Base-by-base conservation (phyloP, 2,329 filamentous ascomycete species). In the Fusarium setosum region DNA sequence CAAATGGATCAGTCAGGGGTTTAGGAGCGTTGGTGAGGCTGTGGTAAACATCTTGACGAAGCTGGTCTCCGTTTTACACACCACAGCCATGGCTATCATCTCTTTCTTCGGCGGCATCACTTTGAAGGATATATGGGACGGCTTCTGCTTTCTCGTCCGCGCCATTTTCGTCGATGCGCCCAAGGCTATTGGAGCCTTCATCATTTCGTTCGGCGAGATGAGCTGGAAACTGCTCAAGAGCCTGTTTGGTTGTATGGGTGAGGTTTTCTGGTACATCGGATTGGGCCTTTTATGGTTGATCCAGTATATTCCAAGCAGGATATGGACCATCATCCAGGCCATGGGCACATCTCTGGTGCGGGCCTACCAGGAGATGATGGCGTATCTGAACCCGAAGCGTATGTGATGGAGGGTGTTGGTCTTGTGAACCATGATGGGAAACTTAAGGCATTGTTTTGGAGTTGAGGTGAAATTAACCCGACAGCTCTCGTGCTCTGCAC, bases 121-220 rank as follows among this genome's bases (percentile, higher is more conserved):
- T 5, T 60, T 79, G n/a, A 63, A 61, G n/a, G 80, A 83, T 53
- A 70, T 83, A 4, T 74, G 73, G 70, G 68, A 79, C 49, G 79
- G 78, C 18, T 61, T 81, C 26, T 61, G 65, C 35, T 62, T 69
- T 10, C 70, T 78, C 0, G n/a, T 70, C 5, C 48, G 61, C 5
- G 71, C 75, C n/a, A 44, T 79, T 10, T 78, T 80, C n/a, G 56
- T 78, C 4, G 69, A 68, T 2, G 60, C 73, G 7, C 75, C 77
- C 0, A 65, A 68, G 24, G 66, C 69, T 2, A n/a, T 78, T 1
- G 73, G 63, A 50, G 59, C 32, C 5, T 75, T 71, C 11, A 32
- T 77, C 15, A 7, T 31, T 15, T 62, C 54, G 0, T 63, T 75
- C 11, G 73, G 71, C 1, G 54, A 71, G 7, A 63, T 69, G 20